A percentile compares a stretch with the other conserved stretches of the same genome.
Conservation (phyloP, 2,329 filamentous ascomycete genomes). For the Sarocladium kiliense region DNA sequence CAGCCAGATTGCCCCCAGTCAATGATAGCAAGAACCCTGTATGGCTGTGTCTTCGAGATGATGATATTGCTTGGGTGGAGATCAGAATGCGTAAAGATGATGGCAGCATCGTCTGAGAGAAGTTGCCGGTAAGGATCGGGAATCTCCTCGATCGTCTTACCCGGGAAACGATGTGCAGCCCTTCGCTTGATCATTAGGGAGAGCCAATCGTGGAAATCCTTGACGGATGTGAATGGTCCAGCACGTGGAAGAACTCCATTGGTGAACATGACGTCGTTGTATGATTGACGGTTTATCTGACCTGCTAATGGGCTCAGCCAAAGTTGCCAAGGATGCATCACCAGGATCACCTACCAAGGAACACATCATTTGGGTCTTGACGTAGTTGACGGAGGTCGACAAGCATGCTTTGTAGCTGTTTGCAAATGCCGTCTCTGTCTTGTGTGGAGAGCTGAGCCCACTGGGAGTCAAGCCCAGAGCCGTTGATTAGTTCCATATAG, state of each 20-base stretch:
- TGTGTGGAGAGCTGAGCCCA: constrained; percentile 3
- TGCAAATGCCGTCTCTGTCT: constrained; percentile 6
- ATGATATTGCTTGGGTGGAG: constrained; percentile 22
- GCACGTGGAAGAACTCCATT: constrained; percentile 3
- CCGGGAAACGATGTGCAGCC: not conserved
- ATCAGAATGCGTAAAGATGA: constrained; percentile 21
- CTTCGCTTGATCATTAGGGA: constrained; percentile 10
- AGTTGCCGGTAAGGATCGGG: constrained; percentile 6
- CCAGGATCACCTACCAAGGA: constrained; percentile 10
- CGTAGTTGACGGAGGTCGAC: not conserved
- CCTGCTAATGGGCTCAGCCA: constrained; percentile 6
- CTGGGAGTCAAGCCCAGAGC: constrained; percentile 8
- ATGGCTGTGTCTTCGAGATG: constrained; percentile 12
- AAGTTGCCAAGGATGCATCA: not conserved
- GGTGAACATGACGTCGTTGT: constrained; percentile 11
- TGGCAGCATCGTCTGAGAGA: not conserved
- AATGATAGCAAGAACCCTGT: constrained; percentile 22
- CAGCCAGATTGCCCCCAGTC: constrained; percentile 28
- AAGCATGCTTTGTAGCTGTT: constrained; percentile 1
- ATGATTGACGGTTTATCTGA: constrained; percentile 10
- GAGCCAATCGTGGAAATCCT: constrained; percentile 13
- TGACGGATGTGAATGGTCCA: constrained; percentile 10
- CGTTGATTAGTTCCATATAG: constrained; percentile 11
- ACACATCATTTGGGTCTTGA: constrained; percentile 7
- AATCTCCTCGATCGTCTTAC: not conserved